A percentile compares a stretch with the other conserved stretches of the same genome.
Evolutionary conservation across 1,139 yeast species (phyloP).

Genomic region (Pichia sp.): DNA sequence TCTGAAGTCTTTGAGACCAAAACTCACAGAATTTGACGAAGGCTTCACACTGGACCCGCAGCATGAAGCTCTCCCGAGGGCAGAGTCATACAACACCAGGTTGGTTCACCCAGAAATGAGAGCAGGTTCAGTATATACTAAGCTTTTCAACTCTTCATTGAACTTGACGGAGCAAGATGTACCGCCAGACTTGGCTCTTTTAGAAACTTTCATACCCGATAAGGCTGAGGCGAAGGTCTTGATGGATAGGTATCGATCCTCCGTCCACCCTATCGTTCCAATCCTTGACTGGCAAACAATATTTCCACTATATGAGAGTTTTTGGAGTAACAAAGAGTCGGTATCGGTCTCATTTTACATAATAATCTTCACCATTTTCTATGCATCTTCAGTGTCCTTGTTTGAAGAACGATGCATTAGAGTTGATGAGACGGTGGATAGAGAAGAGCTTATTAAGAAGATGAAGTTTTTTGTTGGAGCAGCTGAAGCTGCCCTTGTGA

Average conservation of each 20-base stretch:
- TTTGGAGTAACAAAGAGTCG: constrained; percentile 17
- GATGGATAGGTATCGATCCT: constrained; percentile 20
- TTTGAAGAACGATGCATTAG: constrained; percentile 21
- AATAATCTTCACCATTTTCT: constrained; percentile 21
- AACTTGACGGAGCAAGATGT: constrained; percentile 8
- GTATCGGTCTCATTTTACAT: constrained; percentile 20
- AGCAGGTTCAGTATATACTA: constrained; percentile 23
- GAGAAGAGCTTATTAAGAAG: constrained; percentile 1
- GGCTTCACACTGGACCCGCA: too few species aligned
- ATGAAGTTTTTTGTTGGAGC: constrained; percentile 21
- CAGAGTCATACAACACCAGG: neutral
- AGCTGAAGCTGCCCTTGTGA: constrained; percentile 23
- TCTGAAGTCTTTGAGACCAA: constrained; percentile 1
- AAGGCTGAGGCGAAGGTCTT: constrained; percentile 18
- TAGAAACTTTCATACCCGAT: constrained; percentile 19
- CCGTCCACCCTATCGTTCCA: constrained; percentile 25
- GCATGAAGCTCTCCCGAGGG: neutral
- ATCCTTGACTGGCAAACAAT: constrained; percentile 20
- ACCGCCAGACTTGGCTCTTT: constrained; percentile 12
- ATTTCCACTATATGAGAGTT: constrained; percentile 21
- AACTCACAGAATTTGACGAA: neutral
- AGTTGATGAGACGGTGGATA: neutral
- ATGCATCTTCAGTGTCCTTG: constrained; percentile 25
- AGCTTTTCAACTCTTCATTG: constrained; percentile 20
- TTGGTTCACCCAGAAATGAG: constrained; percentile 16